Evolutionary conservation across 1,284 basidiomycete genomes (phyloP), one percentile per base, ranked within the genome.

Genomic region (Moesziomyces sp.): DNA sequence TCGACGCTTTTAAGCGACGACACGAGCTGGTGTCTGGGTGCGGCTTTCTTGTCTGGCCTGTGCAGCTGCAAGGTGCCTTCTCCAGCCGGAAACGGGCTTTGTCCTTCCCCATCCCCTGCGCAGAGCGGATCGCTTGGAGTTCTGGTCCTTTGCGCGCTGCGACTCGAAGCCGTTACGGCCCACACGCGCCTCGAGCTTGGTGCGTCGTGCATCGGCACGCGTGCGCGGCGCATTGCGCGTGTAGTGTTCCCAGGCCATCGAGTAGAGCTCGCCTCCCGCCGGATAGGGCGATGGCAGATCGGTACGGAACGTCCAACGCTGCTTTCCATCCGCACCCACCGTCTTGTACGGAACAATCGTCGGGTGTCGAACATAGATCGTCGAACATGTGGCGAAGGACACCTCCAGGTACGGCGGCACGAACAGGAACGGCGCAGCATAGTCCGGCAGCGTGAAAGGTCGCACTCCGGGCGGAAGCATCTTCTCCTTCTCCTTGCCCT

Each of bases 381-480:
- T 91, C 6, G 95, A 94, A 85, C 97, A 99, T 11, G 94, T 94
- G 51, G 89, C 85, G 87, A 93, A 99, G 55, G 90, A 93, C 3
- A 92, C 90, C 81, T 98, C 94, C 59, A 98, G 90, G 85, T 97
- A 98, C 0, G 95, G 91, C 0, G 97, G 97, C 74, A 99, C 89
- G 87, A 98, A 99, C 52, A 99, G 88, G 88, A 92, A 93, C 0
- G 97, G 93, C 0, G 93, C 89, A 10, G 94, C 93, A 80, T 91
- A 97, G 35, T 89, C 87, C 0, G 97, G 97, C 13, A 97, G 90
- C 77, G 89, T 86, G 88, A 98, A 98, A 9, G 78, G 81, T 8
- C 80, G 76, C 55, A 81, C 61, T 63, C 78, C 72, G n/a, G 69
- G 70, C 46, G 69, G 76, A 55, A 75, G 80, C 48, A 19, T 74